These are phyloP conservation scores for Pterocarpus macrocarpus DNA, from an alignment of 306 rosid genomes.

Conservation along the genomic window DNA sequence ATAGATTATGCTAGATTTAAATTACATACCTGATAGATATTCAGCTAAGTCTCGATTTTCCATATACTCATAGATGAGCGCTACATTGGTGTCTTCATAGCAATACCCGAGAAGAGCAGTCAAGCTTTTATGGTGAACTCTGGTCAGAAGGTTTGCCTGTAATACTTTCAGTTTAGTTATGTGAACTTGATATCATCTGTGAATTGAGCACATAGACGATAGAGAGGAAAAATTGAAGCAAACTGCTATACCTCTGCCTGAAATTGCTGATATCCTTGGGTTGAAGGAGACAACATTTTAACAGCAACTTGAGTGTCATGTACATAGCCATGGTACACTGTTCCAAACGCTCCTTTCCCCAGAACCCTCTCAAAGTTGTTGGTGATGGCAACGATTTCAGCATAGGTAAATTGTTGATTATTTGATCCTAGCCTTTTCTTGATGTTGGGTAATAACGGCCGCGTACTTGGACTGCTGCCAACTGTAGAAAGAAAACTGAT, in stretches of 20 bases:
- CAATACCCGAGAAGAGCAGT: neutral
- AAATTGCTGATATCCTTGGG: neutral
- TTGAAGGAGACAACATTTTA: neutral
- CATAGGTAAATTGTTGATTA: neutral
- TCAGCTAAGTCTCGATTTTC: neutral
- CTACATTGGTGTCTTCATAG: neutral
- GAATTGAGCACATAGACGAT: neutral
- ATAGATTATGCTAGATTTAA: too few relatives aligned
- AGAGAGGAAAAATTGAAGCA: too few relatives aligned
- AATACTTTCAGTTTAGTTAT: neutral
- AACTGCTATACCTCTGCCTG: neutral
- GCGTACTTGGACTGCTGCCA: neutral
- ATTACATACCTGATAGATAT: neutral
- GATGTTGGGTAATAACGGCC: neutral
- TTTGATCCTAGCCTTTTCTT: too few relatives aligned
- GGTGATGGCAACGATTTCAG: neutral
- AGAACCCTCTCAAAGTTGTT: neutral
- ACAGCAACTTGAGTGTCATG: neutral
- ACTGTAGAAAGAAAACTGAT: neutral
- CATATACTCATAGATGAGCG: conserved; percentile 32
- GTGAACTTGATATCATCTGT: too few relatives aligned
- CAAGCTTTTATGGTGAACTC: neutral
- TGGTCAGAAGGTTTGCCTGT: neutral
- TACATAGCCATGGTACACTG: neutral
- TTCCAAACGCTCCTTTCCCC: neutral